A percentile compares a stretch with the other conserved stretches of the same genome.
Conservation (phyloP, 73 alveolate genomes). For the Effrenium voratum region DNA sequence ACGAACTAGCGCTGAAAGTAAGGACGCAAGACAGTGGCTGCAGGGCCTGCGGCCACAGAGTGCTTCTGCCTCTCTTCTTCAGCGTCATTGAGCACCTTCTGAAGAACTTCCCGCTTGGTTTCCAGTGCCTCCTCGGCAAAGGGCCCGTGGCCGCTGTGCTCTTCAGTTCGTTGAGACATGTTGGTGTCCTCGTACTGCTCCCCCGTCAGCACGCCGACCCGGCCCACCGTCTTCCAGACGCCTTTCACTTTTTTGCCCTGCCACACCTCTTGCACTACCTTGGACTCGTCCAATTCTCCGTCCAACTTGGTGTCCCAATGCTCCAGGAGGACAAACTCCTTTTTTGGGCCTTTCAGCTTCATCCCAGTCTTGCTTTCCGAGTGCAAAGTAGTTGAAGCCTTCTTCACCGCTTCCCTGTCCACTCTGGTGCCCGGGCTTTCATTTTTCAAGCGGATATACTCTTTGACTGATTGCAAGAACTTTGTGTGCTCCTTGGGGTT, state of each 20-base stretch:
- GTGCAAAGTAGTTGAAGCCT: too few species aligned
- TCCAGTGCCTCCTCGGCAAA: neutral
- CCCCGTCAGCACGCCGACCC: neutral
- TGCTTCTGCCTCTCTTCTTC: neutral
- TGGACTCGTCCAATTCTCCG: constrained; percentile 16
- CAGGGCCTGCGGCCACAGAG: constrained; percentile 4
- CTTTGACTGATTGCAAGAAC: too few species aligned
- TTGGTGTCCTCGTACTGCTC: constrained; percentile 20
- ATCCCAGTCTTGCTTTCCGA: too few species aligned
- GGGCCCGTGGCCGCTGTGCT: constrained; percentile 14
- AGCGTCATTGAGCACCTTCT: neutral
- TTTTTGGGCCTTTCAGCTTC: neutral
- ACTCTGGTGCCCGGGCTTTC: too few species aligned
- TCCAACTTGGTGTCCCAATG: constrained; percentile 19
- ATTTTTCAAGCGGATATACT: too few species aligned
- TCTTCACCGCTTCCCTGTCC: too few species aligned
- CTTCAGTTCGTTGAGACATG: neutral
- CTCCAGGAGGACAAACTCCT: neutral
- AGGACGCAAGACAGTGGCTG: neutral
- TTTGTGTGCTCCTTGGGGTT: too few species aligned
- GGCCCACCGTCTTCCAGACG: neutral
- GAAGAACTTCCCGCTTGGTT: neutral
- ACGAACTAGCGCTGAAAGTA: too few species aligned
- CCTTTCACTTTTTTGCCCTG: constrained; percentile 4
- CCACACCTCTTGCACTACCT: constrained; percentile 12